Percentiles rank a stretch among this genome's conserved stretches.
Evolutionary conservation across 495 filamentous ascomycete species (phyloP).

Genomic region (Amniculicola lignicola): DNA sequence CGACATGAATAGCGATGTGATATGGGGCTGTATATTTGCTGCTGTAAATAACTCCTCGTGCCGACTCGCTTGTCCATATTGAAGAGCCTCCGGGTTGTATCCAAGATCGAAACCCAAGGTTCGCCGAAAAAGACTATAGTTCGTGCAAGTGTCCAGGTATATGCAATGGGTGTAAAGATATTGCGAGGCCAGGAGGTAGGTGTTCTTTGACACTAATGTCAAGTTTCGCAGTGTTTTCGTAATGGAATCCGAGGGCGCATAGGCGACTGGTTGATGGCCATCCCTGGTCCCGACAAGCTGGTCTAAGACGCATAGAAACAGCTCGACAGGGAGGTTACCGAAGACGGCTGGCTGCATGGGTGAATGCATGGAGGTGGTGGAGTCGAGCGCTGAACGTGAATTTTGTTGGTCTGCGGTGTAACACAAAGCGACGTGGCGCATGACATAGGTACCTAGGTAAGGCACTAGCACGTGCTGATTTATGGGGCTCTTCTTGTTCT

Average conservation of each 20-base stretch:
- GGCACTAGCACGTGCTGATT: too few relatives aligned
- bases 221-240: conserved; percentile 21
- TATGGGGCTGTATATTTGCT: conserved; percentile 2
- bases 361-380: too few relatives aligned
- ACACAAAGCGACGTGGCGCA: too few relatives aligned
- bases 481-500: too few relatives aligned
- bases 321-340: conserved; percentile 15
- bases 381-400: too few relatives aligned
- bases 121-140: conserved; percentile 11
- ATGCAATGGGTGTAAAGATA: conserved; percentile 29
- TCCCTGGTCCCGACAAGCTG: conserved; percentile 12
- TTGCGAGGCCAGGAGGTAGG: conserved; percentile 7
- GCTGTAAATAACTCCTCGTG: conserved; percentile 11
- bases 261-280: conserved; percentile 12
- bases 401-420: too few relatives aligned
- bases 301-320: conserved; percentile 27
- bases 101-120: conserved; percentile 8
- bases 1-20: conserved; percentile 17
- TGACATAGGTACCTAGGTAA: too few relatives aligned
- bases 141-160: conserved; percentile 12
- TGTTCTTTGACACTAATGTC: conserved; percentile 5
- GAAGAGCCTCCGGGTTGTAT: not conserved
- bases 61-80: conserved; percentile 6
- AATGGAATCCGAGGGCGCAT: conserved; percentile 14
- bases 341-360: not conserved